phyloP scores from a whole-genome alignment of 371 early-diverging fungal species.

The Mucor piriformis region DNA sequence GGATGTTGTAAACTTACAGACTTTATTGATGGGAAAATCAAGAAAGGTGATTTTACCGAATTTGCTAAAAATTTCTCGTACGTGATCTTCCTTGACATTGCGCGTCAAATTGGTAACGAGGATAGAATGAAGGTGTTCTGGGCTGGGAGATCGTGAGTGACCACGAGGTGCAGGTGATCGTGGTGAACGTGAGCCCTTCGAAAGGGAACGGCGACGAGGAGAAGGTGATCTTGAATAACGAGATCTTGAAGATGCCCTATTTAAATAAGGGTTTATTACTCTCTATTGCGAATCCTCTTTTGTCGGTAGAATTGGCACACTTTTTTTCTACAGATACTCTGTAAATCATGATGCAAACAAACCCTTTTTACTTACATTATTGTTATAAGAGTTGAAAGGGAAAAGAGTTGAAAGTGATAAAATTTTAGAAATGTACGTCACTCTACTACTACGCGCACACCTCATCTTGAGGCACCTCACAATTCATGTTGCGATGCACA shows the following conservation, averaged over 20 bases:
- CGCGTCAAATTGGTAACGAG: slow-evolving; percentile 42
- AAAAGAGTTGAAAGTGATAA: not conserved
- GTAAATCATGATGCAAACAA: no score
- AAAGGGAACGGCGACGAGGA: slow-evolving; percentile 12
- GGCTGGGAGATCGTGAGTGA: slow-evolving; percentile 22
- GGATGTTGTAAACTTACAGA: slow-evolving; percentile 36
- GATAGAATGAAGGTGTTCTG: slow-evolving; percentile 27
- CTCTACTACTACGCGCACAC: not conserved
- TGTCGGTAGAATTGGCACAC: no score
- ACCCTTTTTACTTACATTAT: not conserved
- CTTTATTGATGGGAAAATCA: slow-evolving; percentile 48
- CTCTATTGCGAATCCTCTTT: not conserved
- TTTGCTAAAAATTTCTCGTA: slow-evolving; percentile 50
- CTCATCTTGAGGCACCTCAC: no score
- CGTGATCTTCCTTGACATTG: slow-evolving; percentile 51
- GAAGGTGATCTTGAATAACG: slow-evolving; percentile 28
- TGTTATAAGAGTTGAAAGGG: not conserved
- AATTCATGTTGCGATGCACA: no score
- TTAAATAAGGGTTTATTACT: not conserved
- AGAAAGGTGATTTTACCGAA: slow-evolving; percentile 41
- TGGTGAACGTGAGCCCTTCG: slow-evolving; percentile 26
- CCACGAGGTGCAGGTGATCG: slow-evolving; percentile 17
- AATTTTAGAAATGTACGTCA: slow-evolving; percentile 4
- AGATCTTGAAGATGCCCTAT: slow-evolving; percentile 27
- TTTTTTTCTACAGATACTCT: no score